Percentiles rank a stretch among this genome's conserved stretches.
These are phyloP conservation scores for Trametes gibbosa DNA, from an alignment of 768 basidiomycete genomes.

Conservation along the genomic window DNA sequence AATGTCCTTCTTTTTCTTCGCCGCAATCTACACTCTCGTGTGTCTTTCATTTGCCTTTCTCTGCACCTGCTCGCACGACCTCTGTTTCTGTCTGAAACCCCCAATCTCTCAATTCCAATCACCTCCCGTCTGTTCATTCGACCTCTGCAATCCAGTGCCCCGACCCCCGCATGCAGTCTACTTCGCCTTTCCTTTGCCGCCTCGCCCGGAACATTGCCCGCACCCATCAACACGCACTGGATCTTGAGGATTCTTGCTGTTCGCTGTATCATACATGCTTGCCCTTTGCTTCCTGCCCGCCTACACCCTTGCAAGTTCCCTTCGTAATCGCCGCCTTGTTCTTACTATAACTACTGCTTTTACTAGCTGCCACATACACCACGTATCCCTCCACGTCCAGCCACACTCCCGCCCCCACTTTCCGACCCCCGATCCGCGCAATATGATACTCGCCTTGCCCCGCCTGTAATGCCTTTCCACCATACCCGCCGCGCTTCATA, in stretches of 20 bases:
- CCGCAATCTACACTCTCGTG: neutral
- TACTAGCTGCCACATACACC: neutral
- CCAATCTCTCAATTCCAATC: neutral
- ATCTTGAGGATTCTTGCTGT: constrained; percentile 19
- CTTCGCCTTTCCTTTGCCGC: neutral
- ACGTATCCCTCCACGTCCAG: neutral
- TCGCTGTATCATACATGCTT: constrained; percentile 16
- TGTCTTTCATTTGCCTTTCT: neutral
- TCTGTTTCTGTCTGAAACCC: no score
- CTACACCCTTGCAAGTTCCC: neutral
- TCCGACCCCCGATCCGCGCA: neutral
- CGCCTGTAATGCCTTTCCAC: neutral
- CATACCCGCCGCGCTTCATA: neutral
- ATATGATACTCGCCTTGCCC: neutral
- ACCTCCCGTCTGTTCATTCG: no score
- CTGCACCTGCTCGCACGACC: no score
- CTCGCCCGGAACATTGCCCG: neutral
- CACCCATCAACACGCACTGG: constrained; percentile 2
- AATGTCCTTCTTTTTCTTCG: neutral
- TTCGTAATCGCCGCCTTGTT: constrained; percentile 1
- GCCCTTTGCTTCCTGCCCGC: neutral
- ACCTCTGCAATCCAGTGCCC: neutral
- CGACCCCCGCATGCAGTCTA: neutral
- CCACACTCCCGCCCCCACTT: neutral
- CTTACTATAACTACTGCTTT: neutral